phyloP scores from a whole-genome alignment of 768 basidiomycete genomes.

The Myochromella boudieri region DNA sequence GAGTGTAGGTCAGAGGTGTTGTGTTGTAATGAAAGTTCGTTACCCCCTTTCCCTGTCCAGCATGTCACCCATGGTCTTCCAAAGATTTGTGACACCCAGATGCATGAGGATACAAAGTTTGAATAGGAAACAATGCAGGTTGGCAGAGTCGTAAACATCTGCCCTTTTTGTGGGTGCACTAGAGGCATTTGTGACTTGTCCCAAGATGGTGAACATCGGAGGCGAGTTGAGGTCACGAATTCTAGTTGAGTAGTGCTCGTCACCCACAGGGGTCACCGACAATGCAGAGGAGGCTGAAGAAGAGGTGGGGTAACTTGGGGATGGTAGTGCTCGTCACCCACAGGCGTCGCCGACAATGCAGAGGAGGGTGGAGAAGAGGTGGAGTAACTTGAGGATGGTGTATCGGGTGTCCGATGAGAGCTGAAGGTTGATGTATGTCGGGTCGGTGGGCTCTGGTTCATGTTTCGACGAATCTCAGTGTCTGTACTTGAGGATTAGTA shows the following conservation, averaged over 20 bases:
- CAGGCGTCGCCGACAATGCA: conserved; percentile 59
- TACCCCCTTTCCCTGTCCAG: too few species aligned
- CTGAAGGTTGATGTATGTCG: conserved; percentile 25
- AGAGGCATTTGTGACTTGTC: conserved; percentile 28
- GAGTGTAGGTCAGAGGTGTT: too few species aligned
- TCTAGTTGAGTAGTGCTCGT: conserved; percentile 49
- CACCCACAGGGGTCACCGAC: conserved; percentile 55
- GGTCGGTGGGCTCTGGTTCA: conserved; percentile 45
- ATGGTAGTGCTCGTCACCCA: conserved; percentile 48
- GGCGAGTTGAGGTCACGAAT: conserved; percentile 44
- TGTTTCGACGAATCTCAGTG: conserved; percentile 38
- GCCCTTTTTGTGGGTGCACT: conserved; percentile 49
- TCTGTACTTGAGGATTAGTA: conserved; percentile 41
- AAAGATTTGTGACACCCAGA: too few species aligned
- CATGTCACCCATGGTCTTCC: too few species aligned
- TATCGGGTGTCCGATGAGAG: conserved; percentile 44
- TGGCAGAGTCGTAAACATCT: conserved; percentile 67
- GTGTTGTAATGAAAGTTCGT: too few species aligned
- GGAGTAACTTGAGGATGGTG: conserved; percentile 54
- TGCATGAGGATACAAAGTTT: too few species aligned
- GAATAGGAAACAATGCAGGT: conserved; percentile 19
- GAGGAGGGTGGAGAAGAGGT: conserved; percentile 61
- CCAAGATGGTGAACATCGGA: conserved; percentile 35
- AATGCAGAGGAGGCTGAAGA: conserved; percentile 65
- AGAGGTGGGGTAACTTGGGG: conserved; percentile 48